Conservation (phyloP, 2,329 filamentous ascomycete species). For the Huntiella decipiens region DNA sequence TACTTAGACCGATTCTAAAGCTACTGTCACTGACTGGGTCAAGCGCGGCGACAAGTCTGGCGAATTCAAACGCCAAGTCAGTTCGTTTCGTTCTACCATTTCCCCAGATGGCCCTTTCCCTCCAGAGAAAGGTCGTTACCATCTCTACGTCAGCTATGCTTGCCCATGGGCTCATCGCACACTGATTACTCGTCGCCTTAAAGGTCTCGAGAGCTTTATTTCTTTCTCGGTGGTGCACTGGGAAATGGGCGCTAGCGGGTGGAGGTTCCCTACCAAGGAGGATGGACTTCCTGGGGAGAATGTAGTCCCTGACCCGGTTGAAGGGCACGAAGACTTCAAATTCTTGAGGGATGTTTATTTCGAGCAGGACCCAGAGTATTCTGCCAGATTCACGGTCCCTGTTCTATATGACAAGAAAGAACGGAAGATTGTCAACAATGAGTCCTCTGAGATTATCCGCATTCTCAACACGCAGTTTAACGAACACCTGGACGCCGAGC, state of each 20-base stretch:
- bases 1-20: neutral
- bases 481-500: conserved; percentile 39
- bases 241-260: conserved; percentile 53
- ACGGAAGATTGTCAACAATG: conserved; percentile 70
- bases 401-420: conserved; percentile 65
- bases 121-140: conserved; percentile 75
- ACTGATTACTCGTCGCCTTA: conserved; percentile 73
- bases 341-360: conserved; percentile 70
- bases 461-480: conserved; percentile 73
- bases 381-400: conserved; percentile 71
- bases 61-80: conserved; percentile 81
- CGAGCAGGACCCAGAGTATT: conserved; percentile 49
- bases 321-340: conserved; percentile 48
- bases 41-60: conserved; percentile 56
- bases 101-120: conserved; percentile 58
- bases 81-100: conserved; percentile 66
- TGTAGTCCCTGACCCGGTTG: conserved; percentile 47
- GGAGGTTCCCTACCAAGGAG: conserved; percentile 58
- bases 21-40: conserved; percentile 64
- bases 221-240: conserved; percentile 72
- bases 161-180: conserved; percentile 88
- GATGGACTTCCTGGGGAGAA: conserved; percentile 37
- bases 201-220: conserved; percentile 77
- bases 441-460: conserved; percentile 79
- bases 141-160: conserved; percentile 86